Base-by-base conservation (phyloP, 1,284 basidiomycete species). In the Bondarzewia mesenterica region DNA sequence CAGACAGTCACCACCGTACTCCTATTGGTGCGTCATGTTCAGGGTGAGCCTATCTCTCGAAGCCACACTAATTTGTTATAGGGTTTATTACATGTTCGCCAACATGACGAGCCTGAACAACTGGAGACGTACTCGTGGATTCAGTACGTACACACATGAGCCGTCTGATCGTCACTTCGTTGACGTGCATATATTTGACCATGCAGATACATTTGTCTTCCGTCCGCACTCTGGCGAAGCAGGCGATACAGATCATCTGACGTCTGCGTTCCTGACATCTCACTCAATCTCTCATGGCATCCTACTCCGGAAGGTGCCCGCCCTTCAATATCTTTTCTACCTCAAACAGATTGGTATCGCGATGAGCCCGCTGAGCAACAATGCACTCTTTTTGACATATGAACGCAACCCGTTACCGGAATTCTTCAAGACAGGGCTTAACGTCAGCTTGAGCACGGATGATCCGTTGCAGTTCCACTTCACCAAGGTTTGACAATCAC, bases 231-330 rank as follows among this genome's bases (percentile, higher is more conserved):
- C 90, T 22, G 96, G 96, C 48, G 96, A 99, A 72, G 96, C 96
- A 1, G 96, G 96, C 37, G 96, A 99, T 63, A 92, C 96, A 0
- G 95, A 99, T 65, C 96, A 99, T 65, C 78, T 99, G 18, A 92
- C 94, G 0, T 90, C 95, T 0, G 89, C 95, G 2, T 99, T 93
- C 78, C 77, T 99, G 22, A 93, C 93, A 0, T 89, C 94, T 4
- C 95, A 99, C 63, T 98, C 94, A 0, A 99, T 99, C 64, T 97
- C 95, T 14, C 96, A 99, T 63, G 96, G 96, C 36, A 99, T 99
- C 63, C 73, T 98, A 20, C 77, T 99, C 10, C 87, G 96, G 53
- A 99, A 99, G 66, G 95, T 99, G 1, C 96, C 95, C 0, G 94
- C 93, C 0, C 69, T 90, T 41, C 89, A 92, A 58, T 95, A 95